phyloP scores from a whole-genome alignment of 2,329 filamentous ascomycete species.

The Exophiala oligosperma region DNA sequence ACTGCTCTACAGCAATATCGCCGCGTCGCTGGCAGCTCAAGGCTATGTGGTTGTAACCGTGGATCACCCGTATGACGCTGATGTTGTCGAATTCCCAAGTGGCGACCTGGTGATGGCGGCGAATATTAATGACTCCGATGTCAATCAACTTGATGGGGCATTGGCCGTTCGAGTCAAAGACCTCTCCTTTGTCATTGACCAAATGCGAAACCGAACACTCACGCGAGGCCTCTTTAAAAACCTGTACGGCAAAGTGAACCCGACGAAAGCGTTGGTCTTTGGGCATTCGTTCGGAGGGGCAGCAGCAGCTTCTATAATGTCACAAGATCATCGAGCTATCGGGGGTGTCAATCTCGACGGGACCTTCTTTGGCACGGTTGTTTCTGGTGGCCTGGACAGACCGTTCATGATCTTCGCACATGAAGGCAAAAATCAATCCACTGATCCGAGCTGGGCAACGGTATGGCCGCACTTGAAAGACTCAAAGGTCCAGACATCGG shows the following conservation, averaged over 20 bases:
- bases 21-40: conserved; percentile 34
- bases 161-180: conserved; percentile 9
- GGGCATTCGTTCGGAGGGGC: conserved; percentile 31
- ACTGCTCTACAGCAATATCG: conserved; percentile 33
- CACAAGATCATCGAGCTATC: conserved; percentile 22
- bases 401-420: conserved; percentile 25
- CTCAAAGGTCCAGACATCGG: not conserved
- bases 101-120: conserved; percentile 17
- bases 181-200: conserved; percentile 24
- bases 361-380: not conserved
- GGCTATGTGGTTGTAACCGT: conserved; percentile 38
- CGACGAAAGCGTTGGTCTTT: not conserved
- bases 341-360: conserved; percentile 16
- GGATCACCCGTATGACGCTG: conserved; percentile 39
- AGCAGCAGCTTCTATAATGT: conserved; percentile 23
- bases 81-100: conserved; percentile 37
- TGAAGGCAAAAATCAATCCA: conserved; percentile 22
- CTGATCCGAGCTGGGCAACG: conserved; percentile 2
- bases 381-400: not conserved
- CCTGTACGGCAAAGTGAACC: too few relatives aligned
- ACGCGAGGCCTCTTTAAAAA: not conserved
- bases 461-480: conserved; percentile 3
- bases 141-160: not conserved
- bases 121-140: conserved; percentile 13
- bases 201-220: conserved; percentile 5